phyloP scores from a whole-genome alignment of 2,329 filamentous ascomycete species.

The Scopulariopsis brevicaulis region DNA sequence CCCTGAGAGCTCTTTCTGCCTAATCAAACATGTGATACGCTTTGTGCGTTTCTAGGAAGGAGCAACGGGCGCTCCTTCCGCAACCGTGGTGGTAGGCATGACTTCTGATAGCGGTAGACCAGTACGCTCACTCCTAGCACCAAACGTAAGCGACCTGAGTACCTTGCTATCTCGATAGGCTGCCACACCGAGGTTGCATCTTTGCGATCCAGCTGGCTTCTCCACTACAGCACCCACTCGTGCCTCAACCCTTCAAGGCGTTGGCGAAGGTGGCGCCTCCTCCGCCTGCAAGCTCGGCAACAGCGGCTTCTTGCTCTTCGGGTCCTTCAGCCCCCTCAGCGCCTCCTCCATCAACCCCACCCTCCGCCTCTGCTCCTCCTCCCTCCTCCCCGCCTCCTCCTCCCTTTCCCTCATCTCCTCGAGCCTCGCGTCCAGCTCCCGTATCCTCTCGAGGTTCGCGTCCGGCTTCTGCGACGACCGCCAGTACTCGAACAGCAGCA shows the following conservation, averaged over 20 bases:
- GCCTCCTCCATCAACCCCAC: conserved; percentile 43
- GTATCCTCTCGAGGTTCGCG: conserved; percentile 38
- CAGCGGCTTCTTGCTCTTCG: conserved; percentile 44
- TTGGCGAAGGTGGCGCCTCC: not conserved
- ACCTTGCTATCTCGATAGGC: not conserved
- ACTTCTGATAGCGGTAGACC: not conserved
- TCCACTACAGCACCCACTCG: not conserved
- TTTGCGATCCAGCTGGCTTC: not conserved
- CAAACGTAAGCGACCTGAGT: not conserved
- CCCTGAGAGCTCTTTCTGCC: not conserved
- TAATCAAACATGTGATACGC: not conserved
- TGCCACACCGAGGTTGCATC: not conserved
- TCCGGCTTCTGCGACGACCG: conserved; percentile 50
- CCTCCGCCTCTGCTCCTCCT: conserved; percentile 33
- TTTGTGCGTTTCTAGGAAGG: not conserved
- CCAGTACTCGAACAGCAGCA: conserved; percentile 53
- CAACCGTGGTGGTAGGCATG: not conserved
- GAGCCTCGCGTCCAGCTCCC: conserved; percentile 33
- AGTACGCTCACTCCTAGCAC: not conserved
- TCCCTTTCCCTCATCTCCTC: conserved; percentile 38
- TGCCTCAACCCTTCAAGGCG: not conserved
- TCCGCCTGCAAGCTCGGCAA: conserved; percentile 23
- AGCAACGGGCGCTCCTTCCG: not conserved
- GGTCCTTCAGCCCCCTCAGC: conserved; percentile 37
- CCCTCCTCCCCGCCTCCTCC: conserved; percentile 32